A percentile compares a stretch with the other conserved stretches of the same genome.
Evolutionary conservation across 495 filamentous ascomycete species (phyloP).

Genomic region (Talaromyces nanjingensis): DNA sequence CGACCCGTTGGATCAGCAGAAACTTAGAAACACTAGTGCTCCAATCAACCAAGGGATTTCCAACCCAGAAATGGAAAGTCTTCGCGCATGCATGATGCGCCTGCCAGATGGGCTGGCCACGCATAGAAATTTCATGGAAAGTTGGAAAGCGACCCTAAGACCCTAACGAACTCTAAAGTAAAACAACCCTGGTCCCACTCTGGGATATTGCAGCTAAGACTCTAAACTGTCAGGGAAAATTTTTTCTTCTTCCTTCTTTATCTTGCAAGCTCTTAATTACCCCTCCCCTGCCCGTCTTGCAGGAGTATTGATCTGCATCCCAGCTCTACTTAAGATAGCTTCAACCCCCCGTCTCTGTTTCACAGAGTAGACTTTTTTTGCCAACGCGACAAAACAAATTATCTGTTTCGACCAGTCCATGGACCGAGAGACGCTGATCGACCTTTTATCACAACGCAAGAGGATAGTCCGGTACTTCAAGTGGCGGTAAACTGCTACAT

Average conservation of each 20-base stretch:
- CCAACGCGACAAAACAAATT: background rate
- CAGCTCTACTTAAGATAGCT: background rate
- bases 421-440: constrained; percentile 7
- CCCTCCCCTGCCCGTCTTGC: background rate
- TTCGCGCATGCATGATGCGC: background rate
- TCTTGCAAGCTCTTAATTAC: background rate
- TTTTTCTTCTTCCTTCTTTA: background rate
- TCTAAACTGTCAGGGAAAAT: background rate
- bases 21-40: background rate
- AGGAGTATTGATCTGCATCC: background rate
- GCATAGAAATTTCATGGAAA: background rate
- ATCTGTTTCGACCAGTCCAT: background rate
- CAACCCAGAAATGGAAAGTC: background rate
- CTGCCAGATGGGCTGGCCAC: too few relatives aligned
- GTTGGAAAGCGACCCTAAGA: background rate
- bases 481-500: constrained; percentile 6
- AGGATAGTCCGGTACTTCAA: constrained; percentile 10
- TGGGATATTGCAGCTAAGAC: background rate
- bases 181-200: background rate
- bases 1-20: too few relatives aligned
- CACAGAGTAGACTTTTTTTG: background rate
- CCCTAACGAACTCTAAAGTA: background rate
- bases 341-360: background rate
- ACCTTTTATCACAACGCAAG: constrained; percentile 11
- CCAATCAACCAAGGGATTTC: background rate